Base-by-base conservation (phyloP, 2,329 filamentous ascomycete species). In the Leptographium procerum region DNA sequence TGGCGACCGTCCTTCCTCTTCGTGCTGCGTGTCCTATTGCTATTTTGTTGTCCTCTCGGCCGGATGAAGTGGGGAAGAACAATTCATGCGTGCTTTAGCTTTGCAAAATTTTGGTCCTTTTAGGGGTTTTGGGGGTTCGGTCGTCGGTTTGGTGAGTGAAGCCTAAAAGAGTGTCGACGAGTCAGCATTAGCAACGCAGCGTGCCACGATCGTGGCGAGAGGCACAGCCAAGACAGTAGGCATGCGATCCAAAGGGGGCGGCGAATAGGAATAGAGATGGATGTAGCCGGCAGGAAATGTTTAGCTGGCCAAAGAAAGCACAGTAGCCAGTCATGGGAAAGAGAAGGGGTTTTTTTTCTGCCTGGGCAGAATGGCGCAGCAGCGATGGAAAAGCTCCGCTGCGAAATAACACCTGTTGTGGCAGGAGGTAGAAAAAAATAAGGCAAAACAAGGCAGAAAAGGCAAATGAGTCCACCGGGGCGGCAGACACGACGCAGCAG, bases 171-270 rank as follows among this genome's bases (percentile, higher is more conserved):
- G 34, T 22, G 9, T 16, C 13, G 19, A n/a, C n/a, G 34, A 54
- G 28, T 57, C 56, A 56, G 55, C 55, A 45, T 22, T 22, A 22
- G 45, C 45, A 29, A 36, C 33, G 26, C 55, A 50, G 29, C 26
- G 55, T 50, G 45, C 55, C 43, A 36, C 55, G 43, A 50, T 50
- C 34, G 55, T 55, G 53, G 53, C 53, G 40, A 48, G 8, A 22
- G 24, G 14, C 19, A 45, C 43, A 28, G 19, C n/a, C 26, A 3
- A 11, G 40, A 33, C 26, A 22, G 22, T 36, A 31, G 14, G 24
- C 33, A 55, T 29, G 53, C 26, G 24, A 33, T 45, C n/a, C 34
- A 43, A 45, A 33, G 52, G 34, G 52, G 34, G 36, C 34, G 36
- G 24, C 51, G 26, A 55, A 55, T 31, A 19, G 29, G 53, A 48